A percentile compares a stretch with the other conserved stretches of the same genome.
Evolutionary conservation across 164 flowering plant species (phyloP).

Genomic region (Kalanchoe fedtschenkoi): DNA sequence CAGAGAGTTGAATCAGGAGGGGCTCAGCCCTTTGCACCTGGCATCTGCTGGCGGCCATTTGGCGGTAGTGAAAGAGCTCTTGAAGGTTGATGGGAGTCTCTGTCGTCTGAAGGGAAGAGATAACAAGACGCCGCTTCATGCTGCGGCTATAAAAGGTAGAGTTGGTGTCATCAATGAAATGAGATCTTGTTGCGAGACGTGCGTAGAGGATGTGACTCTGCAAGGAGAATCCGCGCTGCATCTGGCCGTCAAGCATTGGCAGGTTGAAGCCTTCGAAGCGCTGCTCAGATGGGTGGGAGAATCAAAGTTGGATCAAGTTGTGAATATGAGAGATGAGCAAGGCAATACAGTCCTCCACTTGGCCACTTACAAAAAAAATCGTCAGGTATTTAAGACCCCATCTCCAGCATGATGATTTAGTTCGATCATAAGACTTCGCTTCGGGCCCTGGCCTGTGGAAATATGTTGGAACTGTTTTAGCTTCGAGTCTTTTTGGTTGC

Average conservation of each 20-base stretch:
- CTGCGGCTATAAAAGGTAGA: constrained; percentile 26
- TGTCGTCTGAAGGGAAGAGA: constrained; percentile 20
- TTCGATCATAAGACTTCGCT: too few relatives aligned
- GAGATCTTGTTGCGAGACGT: constrained; percentile 12
- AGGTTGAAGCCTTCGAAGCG: constrained; percentile 16
- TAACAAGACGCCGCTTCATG: constrained; percentile 24
- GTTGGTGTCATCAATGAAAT: constrained; percentile 17
- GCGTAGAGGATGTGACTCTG: constrained; percentile 16
- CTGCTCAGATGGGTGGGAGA: constrained; percentile 16
- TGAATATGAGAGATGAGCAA: constrained; percentile 21
- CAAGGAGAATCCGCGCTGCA: constrained; percentile 30
- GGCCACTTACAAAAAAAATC: constrained; percentile 23
- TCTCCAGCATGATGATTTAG: too few relatives aligned
- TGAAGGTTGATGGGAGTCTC: constrained; percentile 10
- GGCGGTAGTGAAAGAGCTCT: constrained; percentile 20
- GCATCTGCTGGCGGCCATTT: constrained; percentile 18
- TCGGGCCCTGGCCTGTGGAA: too few relatives aligned
- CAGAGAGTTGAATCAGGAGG: constrained; percentile 23
- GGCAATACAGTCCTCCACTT: constrained; percentile 34
- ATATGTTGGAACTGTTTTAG: too few relatives aligned
- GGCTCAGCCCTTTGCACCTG: constrained; percentile 28
- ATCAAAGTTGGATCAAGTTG: constrained; percentile 9
- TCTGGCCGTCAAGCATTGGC: constrained; percentile 27
- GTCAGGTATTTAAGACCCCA: too few relatives aligned
- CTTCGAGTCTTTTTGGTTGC: too few relatives aligned